Conservation (phyloP, 495 filamentous ascomycete genomes). For the Xylaria cubensis region DNA sequence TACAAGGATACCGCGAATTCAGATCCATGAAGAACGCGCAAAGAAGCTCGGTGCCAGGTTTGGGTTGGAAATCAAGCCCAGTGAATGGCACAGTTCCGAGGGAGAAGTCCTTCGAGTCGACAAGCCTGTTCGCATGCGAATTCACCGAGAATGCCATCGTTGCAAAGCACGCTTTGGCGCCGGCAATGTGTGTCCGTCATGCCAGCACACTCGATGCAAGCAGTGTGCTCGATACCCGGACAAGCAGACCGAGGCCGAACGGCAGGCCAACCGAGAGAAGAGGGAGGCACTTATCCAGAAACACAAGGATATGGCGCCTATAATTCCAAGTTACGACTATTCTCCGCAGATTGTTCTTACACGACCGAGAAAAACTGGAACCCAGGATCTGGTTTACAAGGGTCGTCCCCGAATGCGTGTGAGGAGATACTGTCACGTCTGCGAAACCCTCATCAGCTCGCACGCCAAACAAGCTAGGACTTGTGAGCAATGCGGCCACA, state of each 20-base stretch:
- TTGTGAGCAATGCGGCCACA: conserved; percentile 75
- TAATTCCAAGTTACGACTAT: conserved; percentile 55
- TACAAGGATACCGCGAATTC: conserved; percentile 51
- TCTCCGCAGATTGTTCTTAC: conserved; percentile 56
- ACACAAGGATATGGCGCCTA: conserved; percentile 54
- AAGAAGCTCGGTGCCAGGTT: conserved; percentile 77
- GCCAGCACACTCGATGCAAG: conserved; percentile 78
- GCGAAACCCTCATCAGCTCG: conserved; percentile 65
- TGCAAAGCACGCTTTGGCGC: conserved; percentile 76
- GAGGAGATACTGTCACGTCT: conserved; percentile 79
- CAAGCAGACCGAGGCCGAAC: conserved; percentile 59
- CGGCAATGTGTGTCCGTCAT: conserved; percentile 73
- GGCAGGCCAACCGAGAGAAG: conserved; percentile 52
- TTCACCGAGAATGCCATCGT: conserved; percentile 81
- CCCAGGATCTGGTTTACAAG: conserved; percentile 74
- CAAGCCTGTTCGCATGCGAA: conserved; percentile 89
- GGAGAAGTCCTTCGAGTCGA: conserved; percentile 74
- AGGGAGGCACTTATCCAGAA: conserved; percentile 55
- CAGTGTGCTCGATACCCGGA: conserved; percentile 76
- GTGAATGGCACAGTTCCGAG: conserved; percentile 68
- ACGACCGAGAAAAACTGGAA: conserved; percentile 67
- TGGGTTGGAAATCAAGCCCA: conserved; percentile 71
- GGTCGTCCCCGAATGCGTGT: conserved; percentile 69
- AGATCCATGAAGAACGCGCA: conserved; percentile 71
- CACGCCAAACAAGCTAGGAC: conserved; percentile 62